Evolutionary conservation across 108 stramenopile species (phyloP).

Genomic region (Discostella pseudostelligera): DNA sequence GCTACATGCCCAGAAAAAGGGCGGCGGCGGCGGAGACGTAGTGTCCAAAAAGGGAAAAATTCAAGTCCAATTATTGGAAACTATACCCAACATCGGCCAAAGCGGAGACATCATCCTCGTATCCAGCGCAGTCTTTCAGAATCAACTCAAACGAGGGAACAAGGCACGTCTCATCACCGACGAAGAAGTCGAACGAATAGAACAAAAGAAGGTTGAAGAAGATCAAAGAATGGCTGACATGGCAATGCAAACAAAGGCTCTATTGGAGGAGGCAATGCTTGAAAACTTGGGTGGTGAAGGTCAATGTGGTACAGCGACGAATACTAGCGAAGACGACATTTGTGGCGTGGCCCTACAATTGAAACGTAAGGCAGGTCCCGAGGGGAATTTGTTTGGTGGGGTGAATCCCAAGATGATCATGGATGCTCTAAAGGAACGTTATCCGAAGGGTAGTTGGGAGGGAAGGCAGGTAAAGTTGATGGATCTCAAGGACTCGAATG

Average conservation of each 20-base stretch:
- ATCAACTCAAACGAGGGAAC: slow-evolving; percentile 64
- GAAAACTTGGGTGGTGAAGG: slow-evolving; percentile 30
- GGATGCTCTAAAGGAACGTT: slow-evolving; percentile 48
- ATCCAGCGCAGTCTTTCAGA: slow-evolving; percentile 73
- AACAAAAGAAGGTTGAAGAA: slow-evolving; percentile 20
- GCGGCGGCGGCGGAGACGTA: slow-evolving; percentile 9
- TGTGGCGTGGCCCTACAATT: slow-evolving; percentile 37
- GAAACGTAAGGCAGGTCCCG: slow-evolving; percentile 64
- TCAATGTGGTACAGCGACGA: slow-evolving; percentile 20
- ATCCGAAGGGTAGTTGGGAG: slow-evolving; percentile 45
- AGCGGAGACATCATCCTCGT: slow-evolving; percentile 72
- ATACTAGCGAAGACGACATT: slow-evolving; percentile 11
- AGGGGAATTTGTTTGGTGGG: slow-evolving; percentile 79
- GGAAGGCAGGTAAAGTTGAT: slow-evolving; percentile 53
- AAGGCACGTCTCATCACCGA: slow-evolving; percentile 60
- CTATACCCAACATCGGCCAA: slow-evolving; percentile 69
- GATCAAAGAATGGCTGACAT: slow-evolving; percentile 40
- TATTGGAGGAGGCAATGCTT: slow-evolving; percentile 21
- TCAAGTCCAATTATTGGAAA: slow-evolving; percentile 67
- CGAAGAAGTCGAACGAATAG: slow-evolving; percentile 55
- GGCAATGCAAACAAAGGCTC: slow-evolving; percentile 34
- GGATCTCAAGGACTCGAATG: slow-evolving; percentile 47
- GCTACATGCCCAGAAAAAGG: slow-evolving; percentile 8
- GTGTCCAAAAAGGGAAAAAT: slow-evolving; percentile 52
- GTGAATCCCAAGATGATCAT: slow-evolving; percentile 69